Percentiles rank a stretch among this genome's conserved stretches.
These are phyloP conservation scores for Takakia lepidozioides DNA, from an alignment of 225 moss, liverwort and hornwort species.

Conservation along the genomic window DNA sequence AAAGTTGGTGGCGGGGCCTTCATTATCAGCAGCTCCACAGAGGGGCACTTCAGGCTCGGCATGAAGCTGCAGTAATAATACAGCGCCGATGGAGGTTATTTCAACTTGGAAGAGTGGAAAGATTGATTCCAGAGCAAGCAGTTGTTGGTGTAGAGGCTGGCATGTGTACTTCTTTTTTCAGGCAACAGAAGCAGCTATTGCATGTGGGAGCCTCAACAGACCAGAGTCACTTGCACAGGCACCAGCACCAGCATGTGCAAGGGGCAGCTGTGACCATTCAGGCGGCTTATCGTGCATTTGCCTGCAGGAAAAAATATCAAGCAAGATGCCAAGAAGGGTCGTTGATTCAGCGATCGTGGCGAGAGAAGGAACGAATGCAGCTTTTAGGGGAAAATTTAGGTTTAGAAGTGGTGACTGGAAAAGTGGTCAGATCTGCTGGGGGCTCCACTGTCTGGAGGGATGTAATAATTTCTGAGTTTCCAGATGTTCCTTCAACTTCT, in stretches of 20 bases:
- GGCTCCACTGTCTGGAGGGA: too few relatives aligned
- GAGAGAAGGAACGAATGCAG: too few relatives aligned
- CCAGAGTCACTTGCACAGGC: too few relatives aligned
- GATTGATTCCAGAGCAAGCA: constrained; percentile 14
- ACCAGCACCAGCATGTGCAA: too few relatives aligned
- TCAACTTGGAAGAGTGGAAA: constrained; percentile 11
- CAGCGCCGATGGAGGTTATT: constrained; percentile 14
- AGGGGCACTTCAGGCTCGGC: constrained; percentile 7
- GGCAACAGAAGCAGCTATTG: constrained; percentile 7
- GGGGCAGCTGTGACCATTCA: constrained; percentile 12
- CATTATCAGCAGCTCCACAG: constrained; percentile 8
- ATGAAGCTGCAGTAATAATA: constrained; percentile 8
- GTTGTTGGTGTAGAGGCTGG: constrained; percentile 18
- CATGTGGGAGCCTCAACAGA: neutral
- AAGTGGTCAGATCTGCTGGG: too few relatives aligned
- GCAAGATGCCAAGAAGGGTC: neutral
- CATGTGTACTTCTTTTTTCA: constrained; percentile 16
- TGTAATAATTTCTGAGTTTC: too few relatives aligned
- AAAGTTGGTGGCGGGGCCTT: constrained; percentile 24
- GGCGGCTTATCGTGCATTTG: constrained; percentile 20
- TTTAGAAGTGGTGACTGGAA: too few relatives aligned
- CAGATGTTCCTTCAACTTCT: too few relatives aligned
- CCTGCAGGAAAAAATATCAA: neutral
- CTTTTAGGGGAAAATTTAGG: too few relatives aligned
- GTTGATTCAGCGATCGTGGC: constrained; percentile 8